These are phyloP conservation scores for Suhomyces terraborum DNA, from an alignment of 1,139 yeast genomes.

Conservation along the genomic window DNA sequence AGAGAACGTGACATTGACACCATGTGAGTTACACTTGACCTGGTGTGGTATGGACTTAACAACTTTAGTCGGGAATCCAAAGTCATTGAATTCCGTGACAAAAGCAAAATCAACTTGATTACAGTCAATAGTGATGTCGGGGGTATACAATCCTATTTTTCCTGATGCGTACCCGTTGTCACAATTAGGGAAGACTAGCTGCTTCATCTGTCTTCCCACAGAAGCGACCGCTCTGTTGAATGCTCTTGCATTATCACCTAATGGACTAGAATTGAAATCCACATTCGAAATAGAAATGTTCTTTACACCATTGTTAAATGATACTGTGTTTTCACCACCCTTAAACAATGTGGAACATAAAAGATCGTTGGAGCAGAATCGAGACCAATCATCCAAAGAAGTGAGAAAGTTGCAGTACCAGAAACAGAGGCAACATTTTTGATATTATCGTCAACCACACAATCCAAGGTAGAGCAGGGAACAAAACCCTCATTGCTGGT, in stretches of 20 bases:
- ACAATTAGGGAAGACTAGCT: conserved; percentile 17
- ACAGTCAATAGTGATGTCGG: conserved; percentile 26
- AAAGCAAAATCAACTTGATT: conserved; percentile 22
- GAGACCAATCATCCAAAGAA: neutral
- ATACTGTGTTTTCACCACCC: neutral
- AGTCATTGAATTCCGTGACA: conserved; percentile 27
- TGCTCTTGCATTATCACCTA: neutral
- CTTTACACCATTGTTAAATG: neutral
- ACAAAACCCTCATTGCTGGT: neutral
- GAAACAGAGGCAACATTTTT: neutral
- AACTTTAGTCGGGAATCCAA: conserved; percentile 23
- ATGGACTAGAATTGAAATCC: neutral
- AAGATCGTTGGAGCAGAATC: neutral
- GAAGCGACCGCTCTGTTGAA: neutral
- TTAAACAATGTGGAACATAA: neutral
- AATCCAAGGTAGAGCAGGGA: neutral
- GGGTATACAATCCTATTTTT: conserved; percentile 25
- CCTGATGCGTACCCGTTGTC: conserved; percentile 29
- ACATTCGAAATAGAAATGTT: neutral
- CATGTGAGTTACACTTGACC: conserved; percentile 9
- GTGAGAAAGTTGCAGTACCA: neutral
- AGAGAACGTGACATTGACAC: conserved; percentile 18
- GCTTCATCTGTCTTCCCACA: neutral
- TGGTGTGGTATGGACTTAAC: conserved; percentile 2
- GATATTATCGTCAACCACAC: neutral